Evolutionary conservation across 129 eudicot species (phyloP), one percentile per base, ranked within the genome.

Genomic region (Escallonia herrerae): DNA sequence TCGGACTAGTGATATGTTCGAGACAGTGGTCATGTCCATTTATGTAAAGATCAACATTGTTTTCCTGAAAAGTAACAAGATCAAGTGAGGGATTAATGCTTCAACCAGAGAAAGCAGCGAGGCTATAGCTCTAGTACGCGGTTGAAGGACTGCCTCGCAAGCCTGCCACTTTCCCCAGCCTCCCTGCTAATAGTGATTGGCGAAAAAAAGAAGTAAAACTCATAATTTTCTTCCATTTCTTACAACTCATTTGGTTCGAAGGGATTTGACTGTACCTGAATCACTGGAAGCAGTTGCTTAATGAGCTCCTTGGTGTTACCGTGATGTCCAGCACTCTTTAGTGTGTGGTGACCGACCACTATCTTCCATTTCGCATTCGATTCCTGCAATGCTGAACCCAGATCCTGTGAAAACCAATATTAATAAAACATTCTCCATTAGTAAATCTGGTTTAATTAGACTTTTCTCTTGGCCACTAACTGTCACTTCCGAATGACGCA

Each of bases 11-110:
- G 14, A 91, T 82, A 61, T 87, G 97, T 53, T 90, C 84, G 82
- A 87, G 76, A 71, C 97, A 87, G 64, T 91, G 97, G 40, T 91
- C 97, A 43, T 91, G 97, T 41, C 97, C 97, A 45, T 91, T 91
- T 50, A 91, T 75, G 79, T 91, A 91, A 40, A 87, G 73, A 70
- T 91, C 93, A 44, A 87, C 95, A 40, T 78, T 46, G 41, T 83
- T 91, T 58, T 83, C 97, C 97, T 87, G 83, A 40, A 51, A 59
- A 58, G 11, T 59, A 3, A 43, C 6, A 15, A 40, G 49, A 15
- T 48, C 8, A 14, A 14, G 15, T 10, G 33, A 22, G 1, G 33
- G 33, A 22, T 22, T 22, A 22, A 22, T 22, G 33, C 33, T 22
- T 22, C 33, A 22, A 22, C 33, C 33, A 22, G 33, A 22, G 33